These are phyloP conservation scores for Colletotrichum tropicicola DNA, from an alignment of 2,329 filamentous ascomycete genomes.

Conservation along the genomic window DNA sequence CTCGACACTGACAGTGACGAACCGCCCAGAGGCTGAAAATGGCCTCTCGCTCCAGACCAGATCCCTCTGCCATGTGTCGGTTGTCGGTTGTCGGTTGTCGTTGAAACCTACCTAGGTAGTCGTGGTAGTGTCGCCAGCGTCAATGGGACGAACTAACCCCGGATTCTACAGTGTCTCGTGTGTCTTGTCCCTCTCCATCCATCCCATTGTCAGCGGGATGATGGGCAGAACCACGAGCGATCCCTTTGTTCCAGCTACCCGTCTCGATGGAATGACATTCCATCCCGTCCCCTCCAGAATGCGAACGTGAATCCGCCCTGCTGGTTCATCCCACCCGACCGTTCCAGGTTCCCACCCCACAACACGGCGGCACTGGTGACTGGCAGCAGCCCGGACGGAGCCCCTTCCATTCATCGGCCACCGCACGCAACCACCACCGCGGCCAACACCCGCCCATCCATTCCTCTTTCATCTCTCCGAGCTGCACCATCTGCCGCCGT, in stretches of 20 bases:
- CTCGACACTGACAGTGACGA: no score
- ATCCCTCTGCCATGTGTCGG: background rate
- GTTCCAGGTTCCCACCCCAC: slow-evolving; percentile 12
- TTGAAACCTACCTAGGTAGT: no score
- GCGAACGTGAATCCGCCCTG: background rate
- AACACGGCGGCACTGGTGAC: slow-evolving; percentile 4
- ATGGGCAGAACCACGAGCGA: background rate
- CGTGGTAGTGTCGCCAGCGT: background rate
- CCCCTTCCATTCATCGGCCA: slow-evolving; percentile 9
- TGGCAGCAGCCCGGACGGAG: no score
- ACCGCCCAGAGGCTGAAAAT: no score
- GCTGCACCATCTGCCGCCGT: no score
- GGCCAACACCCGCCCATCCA: background rate
- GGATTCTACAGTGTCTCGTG: slow-evolving; percentile 4
- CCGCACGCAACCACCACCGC: background rate
- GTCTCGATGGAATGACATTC: background rate
- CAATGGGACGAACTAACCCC: slow-evolving; percentile 25
- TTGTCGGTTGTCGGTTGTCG: no score
- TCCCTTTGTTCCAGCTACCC: slow-evolving; percentile 9
- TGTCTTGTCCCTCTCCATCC: slow-evolving; percentile 10
- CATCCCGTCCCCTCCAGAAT: background rate
- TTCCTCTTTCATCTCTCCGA: slow-evolving; percentile 3
- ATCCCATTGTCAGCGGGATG: slow-evolving; percentile 21
- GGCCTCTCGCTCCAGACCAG: no score
- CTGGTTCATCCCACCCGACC: slow-evolving; percentile 10